Conservation (phyloP, 148 eudicot species). For the Chenopodium berlandieri region DNA sequence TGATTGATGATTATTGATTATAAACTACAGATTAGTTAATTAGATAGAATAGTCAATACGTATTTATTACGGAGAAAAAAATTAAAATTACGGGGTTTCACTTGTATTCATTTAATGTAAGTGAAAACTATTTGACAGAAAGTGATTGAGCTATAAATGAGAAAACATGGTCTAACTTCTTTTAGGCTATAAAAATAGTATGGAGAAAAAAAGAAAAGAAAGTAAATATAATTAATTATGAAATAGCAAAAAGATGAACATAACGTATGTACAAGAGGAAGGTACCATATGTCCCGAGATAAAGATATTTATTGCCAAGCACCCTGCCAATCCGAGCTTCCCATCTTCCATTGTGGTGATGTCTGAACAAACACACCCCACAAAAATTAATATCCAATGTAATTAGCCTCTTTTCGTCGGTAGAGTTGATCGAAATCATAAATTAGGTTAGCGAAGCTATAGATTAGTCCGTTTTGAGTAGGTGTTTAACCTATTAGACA, state of each 20-base stretch:
- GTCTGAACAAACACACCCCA: slow-evolving; percentile 36
- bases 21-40: no score
- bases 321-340: slow-evolving; percentile 92
- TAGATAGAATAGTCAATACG: background rate
- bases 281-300: slow-evolving; percentile 82
- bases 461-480: no score
- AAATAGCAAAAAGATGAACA: background rate
- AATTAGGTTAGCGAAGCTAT: no score
- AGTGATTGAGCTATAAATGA: background rate
- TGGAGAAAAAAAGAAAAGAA: background rate
- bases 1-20: no score
- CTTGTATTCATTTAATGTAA: background rate
- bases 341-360: slow-evolving; percentile 96
- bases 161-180: background rate
- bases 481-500: no score
- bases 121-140: background rate
- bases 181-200: background rate
- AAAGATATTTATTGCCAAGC: slow-evolving; percentile 84
- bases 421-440: background rate
- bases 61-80: background rate
- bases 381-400: background rate
- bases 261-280: background rate
- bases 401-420: background rate
- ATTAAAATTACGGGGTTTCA: no score
- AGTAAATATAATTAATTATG: background rate